Evolutionary conservation across 2,329 filamentous ascomycete species (phyloP), one percentile per base, ranked within the genome.

Genomic region (Rosellinia necatrix): DNA sequence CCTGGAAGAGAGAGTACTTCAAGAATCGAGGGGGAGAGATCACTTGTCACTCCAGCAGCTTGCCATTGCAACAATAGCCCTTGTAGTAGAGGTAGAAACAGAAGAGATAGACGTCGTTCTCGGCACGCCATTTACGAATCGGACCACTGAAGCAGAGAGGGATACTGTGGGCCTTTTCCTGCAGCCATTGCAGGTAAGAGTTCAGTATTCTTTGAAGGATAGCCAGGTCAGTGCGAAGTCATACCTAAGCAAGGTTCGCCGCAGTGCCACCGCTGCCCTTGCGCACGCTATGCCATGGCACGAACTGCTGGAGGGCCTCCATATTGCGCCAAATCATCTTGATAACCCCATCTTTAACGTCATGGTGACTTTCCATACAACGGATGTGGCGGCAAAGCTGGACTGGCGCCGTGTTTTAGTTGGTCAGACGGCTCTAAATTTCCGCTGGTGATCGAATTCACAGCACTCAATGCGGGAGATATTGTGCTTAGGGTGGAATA

Each of bases 381-480:
- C n/a, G n/a, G n/a, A n/a, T n/a, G n/a, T n/a, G n/a, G n/a, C n/a
- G n/a, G n/a, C n/a, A n/a, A n/a, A n/a, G n/a, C 40, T 6, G 47
- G 29, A 2, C 12, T 25, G 10, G 10, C 10, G 13, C 17, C 15
- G 4, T 8, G 38, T 9, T 25, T 13, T 12, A 59, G 48, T 1
- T 59, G 57, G 53, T 12, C 29, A 2, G 37, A 49, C 8, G 57
- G 57, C 1, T 42, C 57, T 6, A 59, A 59, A 24, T 59, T 59
- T 24, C 41, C 43, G 21, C 27, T 59, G 37, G 56, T 59, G 57
- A 38, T 25, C 3, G 57, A 59, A 35, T 59, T 59, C 27, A 40
- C 29, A 13, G 42, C 24, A n/a, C 44, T 15, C 10, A 9, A 7
- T 37, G n/a, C 1, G 22, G 22, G 41, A 10, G n/a, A 5, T 8